Conservation (phyloP, 495 filamentous ascomycete genomes). For the Neurospora sp. region DNA sequence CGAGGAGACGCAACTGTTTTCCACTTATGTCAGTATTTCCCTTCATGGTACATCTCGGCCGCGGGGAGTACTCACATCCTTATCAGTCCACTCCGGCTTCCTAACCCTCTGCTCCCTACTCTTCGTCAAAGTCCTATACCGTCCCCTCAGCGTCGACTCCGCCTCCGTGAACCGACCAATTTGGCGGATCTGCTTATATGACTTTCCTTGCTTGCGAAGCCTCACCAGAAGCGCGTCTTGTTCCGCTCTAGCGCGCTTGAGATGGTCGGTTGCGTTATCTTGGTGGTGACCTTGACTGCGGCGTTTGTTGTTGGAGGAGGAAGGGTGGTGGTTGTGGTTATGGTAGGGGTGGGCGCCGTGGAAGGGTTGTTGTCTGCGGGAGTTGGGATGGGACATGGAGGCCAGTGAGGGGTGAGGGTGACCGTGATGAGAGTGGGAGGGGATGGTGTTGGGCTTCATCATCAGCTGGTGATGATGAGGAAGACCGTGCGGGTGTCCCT, state of each 20-base stretch:
- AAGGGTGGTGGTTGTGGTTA: neutral
- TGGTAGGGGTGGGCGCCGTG: neutral
- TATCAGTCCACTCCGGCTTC: constrained; percentile 64
- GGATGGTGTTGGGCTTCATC: neutral
- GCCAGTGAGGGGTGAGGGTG: neutral
- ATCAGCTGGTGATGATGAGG: neutral
- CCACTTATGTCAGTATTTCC: neutral
- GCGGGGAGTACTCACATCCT: constrained; percentile 55
- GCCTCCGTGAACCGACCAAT: constrained; percentile 60
- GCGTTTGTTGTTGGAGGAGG: neutral
- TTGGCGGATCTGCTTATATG: constrained; percentile 70
- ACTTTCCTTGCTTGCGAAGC: constrained; percentile 52
- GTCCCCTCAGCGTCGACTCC: constrained; percentile 78
- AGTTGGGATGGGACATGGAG: neutral
- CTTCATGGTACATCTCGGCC: neutral
- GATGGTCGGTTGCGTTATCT: neutral
- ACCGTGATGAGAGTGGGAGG: neutral
- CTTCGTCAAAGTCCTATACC: constrained; percentile 73
- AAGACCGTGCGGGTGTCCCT: neutral
- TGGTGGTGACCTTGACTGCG: neutral
- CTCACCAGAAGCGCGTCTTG: constrained; percentile 57
- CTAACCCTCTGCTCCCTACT: constrained; percentile 59
- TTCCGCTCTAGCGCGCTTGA: constrained; percentile 1
- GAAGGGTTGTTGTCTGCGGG: neutral
- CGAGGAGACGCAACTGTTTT: constrained; percentile 37